Percentiles rank a stretch among this genome's conserved stretches.
These are phyloP conservation scores for Pseudogymnoascus sp. DNA, from an alignment of 2,329 filamentous ascomycete species.

Conservation along the genomic window DNA sequence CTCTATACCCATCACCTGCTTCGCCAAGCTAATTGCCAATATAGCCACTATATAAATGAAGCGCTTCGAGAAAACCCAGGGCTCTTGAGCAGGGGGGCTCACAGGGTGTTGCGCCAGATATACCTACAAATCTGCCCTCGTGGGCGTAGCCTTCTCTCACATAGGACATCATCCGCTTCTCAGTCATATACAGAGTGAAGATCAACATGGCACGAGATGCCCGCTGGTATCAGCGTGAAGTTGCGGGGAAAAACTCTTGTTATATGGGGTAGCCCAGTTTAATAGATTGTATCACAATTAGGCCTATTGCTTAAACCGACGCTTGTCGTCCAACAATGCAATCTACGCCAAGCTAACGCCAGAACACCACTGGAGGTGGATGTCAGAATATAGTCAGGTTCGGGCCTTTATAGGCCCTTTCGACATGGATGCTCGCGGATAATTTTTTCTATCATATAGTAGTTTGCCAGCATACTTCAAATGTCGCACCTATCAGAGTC, in stretches of 20 bases:
- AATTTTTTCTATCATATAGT: neutral
- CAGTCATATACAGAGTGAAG: neutral
- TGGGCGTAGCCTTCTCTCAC: neutral
- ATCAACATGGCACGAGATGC: neutral
- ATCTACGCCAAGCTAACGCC: neutral
- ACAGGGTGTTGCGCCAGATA: neutral
- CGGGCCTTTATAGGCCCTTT: neutral
- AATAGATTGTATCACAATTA: neutral
- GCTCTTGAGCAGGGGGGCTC: neutral
- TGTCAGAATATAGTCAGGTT: neutral
- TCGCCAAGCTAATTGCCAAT: neutral
- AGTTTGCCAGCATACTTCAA: neutral
- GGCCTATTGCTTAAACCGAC: neutral
- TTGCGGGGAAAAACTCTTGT: constrained; percentile 6
- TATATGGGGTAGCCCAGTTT: neutral
- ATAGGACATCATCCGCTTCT: neutral
- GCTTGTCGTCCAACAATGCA: neutral
- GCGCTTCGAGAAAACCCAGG: neutral
- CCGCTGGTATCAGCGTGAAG: neutral
- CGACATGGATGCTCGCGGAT: neutral
- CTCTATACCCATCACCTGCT: neutral
- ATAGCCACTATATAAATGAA: constrained; percentile 1
- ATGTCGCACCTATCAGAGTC: neutral
- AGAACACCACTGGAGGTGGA: neutral
- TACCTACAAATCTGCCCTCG: neutral